Percentiles rank a stretch among this genome's conserved stretches.
These are phyloP conservation scores for Xylaria longipes DNA, from an alignment of 495 filamentous ascomycete genomes.

Conservation along the genomic window DNA sequence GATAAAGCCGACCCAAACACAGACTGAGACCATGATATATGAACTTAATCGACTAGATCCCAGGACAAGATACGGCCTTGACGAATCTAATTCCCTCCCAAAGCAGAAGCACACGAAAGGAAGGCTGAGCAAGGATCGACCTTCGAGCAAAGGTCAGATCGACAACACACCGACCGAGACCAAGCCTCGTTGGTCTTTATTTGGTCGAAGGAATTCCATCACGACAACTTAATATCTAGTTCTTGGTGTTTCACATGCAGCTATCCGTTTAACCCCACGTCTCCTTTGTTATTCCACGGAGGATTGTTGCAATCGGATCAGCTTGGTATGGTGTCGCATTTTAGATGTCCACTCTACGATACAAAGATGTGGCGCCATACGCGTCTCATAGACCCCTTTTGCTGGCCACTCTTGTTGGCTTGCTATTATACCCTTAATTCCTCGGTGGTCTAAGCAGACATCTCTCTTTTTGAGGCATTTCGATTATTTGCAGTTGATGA, in stretches of 20 bases:
- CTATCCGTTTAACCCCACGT: background rate
- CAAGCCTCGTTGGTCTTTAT: conserved; percentile 25
- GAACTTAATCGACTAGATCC: conserved; percentile 13
- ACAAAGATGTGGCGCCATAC: background rate
- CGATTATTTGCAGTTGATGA: background rate
- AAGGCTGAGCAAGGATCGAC: conserved; percentile 20
- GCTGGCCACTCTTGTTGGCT: background rate
- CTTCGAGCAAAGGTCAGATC: conserved; percentile 4
- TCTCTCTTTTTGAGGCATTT: background rate
- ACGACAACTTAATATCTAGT: background rate
- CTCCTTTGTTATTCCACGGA: conserved; percentile 3
- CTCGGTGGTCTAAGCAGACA: background rate
- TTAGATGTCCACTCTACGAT: background rate
- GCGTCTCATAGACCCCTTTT: background rate
- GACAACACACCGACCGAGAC: background rate
- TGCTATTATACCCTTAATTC: background rate
- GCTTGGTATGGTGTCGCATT: background rate
- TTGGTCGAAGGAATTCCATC: conserved; percentile 17
- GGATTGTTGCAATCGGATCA: background rate
- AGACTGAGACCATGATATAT: conserved; percentile 17
- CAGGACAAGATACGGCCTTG: background rate
- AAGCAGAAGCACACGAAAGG: conserved; percentile 10
- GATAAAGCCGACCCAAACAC: conserved; percentile 5
- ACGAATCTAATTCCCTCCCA: background rate
- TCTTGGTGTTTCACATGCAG: background rate